Evolutionary conservation across 768 basidiomycete genomes (phyloP), one percentile per base, ranked within the genome.

Genomic region (Multifurca ochricompacta): DNA sequence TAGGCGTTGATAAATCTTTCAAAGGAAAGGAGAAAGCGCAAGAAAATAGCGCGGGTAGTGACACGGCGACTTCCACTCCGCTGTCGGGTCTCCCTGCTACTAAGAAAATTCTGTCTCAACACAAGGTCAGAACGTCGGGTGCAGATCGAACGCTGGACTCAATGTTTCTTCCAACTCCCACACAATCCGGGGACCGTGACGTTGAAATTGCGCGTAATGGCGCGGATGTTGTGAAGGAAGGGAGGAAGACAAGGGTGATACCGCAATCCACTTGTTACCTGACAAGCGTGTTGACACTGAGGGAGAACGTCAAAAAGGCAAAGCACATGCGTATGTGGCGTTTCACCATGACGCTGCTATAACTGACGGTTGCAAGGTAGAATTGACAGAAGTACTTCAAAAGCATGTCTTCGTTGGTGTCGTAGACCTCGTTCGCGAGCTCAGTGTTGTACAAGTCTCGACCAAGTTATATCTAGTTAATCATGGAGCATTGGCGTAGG

Each of bases 381-480:
- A 82, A 44, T 71, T 98, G 35, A 78, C 81, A 0, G 89, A 91
- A 63, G 87, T 98, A 42, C 64, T 98, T 30, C 77, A 83, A 59
- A 85, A 89, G 45, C 91, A 96, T 63, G 87, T 82, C 0, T 96
- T 96, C 63, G 92, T 98, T 30, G 94, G 95, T 2, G 82, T 97
- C 34, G 89, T 92, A 7, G 92, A 95, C 64, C 69, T 82, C 8
- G 65, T 77, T 21, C 77, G 80, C 27, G 86, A 82, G 61, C 72
- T 92, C 2, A 88, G 92, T 3, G 69, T 97, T 30, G 73, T 99
- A 2, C 96, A 98, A 67, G 80, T 90, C 65, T 78, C 82, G 25
- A 96, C 90, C 0, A 88, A 91, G 58, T 71, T 99, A 1, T 99
- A 91, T 67, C 77, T 97, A 11, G 77, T 96, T 53, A 91, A 96